Percentiles rank a stretch among this genome's conserved stretches.
Evolutionary conservation across 176 grass and related monocot genomes (phyloP).

Genomic region (Lolium multiflorum): DNA sequence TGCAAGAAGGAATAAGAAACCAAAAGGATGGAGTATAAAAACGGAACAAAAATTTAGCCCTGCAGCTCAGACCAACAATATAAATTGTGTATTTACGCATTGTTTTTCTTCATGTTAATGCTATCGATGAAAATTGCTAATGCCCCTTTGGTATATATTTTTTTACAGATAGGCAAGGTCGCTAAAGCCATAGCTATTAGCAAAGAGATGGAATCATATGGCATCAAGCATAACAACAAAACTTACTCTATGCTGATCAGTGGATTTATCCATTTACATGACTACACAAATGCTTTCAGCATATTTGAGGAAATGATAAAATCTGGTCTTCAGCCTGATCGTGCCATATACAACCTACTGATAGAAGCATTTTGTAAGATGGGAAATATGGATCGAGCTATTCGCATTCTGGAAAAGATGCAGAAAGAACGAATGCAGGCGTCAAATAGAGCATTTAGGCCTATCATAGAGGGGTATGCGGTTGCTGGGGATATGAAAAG

Average conservation of each 20-base stretch:
- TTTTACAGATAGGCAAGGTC: constrained; percentile 78
- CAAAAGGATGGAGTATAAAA: neutral
- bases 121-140: constrained; percentile 2
- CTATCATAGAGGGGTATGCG: constrained; percentile 94
- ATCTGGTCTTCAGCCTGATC: constrained; percentile 82
- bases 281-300: constrained; percentile 92
- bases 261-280: constrained; percentile 93
- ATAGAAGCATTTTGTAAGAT: constrained; percentile 99
- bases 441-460: constrained; percentile 91
- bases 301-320: constrained; percentile 95
- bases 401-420: constrained; percentile 91
- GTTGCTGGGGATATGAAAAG: constrained; percentile 81
- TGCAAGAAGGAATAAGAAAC: neutral
- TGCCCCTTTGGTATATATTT: neutral
- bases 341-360: constrained; percentile 86
- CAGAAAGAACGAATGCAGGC: constrained; percentile 74
- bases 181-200: constrained; percentile 76
- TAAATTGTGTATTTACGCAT: constrained; percentile 15
- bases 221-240: constrained; percentile 94
- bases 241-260: constrained; percentile 98
- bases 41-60: neutral
- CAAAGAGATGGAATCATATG: constrained; percentile 80
- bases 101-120: neutral
- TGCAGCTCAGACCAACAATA: neutral
- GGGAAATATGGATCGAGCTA: constrained; percentile 86